phyloP scores from a whole-genome alignment of 116 monocot genomes.

The Cymodocea nodosa region DNA sequence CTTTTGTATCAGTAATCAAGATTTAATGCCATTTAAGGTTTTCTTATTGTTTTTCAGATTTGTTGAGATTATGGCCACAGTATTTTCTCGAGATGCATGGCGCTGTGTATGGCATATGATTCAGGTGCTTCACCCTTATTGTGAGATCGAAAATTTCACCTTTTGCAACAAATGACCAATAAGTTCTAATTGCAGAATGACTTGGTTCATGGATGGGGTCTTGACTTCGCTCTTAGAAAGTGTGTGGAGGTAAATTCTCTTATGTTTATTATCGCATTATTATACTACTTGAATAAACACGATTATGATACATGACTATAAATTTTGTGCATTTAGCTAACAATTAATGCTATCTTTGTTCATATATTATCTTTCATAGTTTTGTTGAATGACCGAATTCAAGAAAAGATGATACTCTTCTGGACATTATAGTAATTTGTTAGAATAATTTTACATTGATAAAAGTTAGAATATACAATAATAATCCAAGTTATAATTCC shows the following conservation, averaged over 20 bases:
- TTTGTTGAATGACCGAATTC: no score
- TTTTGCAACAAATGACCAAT: background rate
- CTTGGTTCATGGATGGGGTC: constrained; percentile 93
- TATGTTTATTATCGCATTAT: background rate
- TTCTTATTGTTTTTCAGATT: constrained; percentile 18
- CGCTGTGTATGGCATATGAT: constrained; percentile 64
- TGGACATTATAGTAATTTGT: no score
- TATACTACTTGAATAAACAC: no score
- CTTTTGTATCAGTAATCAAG: background rate
- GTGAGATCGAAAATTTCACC: background rate
- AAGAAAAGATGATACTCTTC: no score
- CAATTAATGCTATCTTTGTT: no score
- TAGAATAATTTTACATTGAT: no score
- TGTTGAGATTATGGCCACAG: constrained; percentile 61
- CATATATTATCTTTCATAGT: no score
- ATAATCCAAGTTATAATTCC: no score
- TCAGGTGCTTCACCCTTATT: constrained; percentile 19
- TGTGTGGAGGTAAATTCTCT: constrained; percentile 62
- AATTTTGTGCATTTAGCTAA: background rate
- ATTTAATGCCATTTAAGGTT: background rate
- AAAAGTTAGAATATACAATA: no score
- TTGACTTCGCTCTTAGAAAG: constrained; percentile 70
- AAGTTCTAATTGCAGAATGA: constrained; percentile 42
- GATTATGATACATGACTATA: background rate
- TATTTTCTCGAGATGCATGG: constrained; percentile 52